Evolutionary conservation across 768 basidiomycete species (phyloP).

Genomic region (Panus rudis): DNA sequence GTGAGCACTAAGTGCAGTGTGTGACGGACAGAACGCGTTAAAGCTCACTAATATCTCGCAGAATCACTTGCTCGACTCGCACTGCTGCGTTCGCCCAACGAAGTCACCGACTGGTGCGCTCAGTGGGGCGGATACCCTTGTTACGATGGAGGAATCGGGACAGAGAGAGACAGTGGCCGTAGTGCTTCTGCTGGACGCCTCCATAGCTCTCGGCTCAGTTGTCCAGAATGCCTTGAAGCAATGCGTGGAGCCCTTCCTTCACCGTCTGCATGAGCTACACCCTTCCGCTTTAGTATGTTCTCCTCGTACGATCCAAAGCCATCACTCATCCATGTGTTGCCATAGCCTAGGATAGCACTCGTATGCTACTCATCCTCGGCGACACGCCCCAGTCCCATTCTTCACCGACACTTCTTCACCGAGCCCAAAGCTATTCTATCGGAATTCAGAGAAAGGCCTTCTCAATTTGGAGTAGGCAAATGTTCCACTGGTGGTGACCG

Average conservation of each 20-base stretch:
- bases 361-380: conserved; percentile 61
- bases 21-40: too few relatives aligned
- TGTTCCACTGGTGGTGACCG: conserved; percentile 32
- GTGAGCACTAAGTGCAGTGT: too few relatives aligned
- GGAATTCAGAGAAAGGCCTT: conserved; percentile 40
- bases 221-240: conserved; percentile 41
- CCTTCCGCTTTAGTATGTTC: conserved; percentile 28
- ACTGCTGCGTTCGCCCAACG: too few relatives aligned
- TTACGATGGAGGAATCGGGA: too few relatives aligned
- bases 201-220: conserved; percentile 43
- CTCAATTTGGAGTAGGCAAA: conserved; percentile 50
- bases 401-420: conserved; percentile 52
- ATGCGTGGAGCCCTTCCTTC: conserved; percentile 46
- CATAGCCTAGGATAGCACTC: conserved; percentile 41
- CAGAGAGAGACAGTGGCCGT: too few relatives aligned
- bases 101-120: too few relatives aligned
- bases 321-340: conserved; percentile 12
- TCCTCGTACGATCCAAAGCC: conserved; percentile 1
- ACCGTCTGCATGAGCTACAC: conserved; percentile 41
- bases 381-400: conserved; percentile 44
- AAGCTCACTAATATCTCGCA: too few relatives aligned
- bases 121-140: too few relatives aligned
- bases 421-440: conserved; percentile 33
- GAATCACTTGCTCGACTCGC: too few relatives aligned
- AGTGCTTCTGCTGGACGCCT: conserved; percentile 21